phyloP scores from a whole-genome alignment of 2,329 filamentous ascomycete genomes.

The Neonectria hederae region DNA sequence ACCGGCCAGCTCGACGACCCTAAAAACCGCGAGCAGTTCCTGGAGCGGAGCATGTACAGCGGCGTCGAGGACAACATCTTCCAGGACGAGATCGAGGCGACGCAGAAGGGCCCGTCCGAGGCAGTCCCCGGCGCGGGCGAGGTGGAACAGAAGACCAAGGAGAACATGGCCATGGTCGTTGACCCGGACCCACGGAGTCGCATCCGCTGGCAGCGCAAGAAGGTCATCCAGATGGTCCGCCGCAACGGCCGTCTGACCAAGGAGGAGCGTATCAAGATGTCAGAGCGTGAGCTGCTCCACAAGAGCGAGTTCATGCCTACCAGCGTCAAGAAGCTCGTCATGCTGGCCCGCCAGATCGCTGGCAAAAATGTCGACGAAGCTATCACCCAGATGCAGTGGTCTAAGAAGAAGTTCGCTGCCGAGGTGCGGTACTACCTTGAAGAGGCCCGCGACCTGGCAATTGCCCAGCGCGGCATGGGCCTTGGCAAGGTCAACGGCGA shows the following conservation, averaged over 20 bases:
- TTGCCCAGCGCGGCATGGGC: constrained; percentile 87
- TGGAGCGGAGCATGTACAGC: constrained; percentile 51
- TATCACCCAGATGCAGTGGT: constrained; percentile 93
- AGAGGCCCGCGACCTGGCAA: constrained; percentile 81
- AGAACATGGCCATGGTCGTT: constrained; percentile 69
- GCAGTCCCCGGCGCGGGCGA: constrained; percentile 42
- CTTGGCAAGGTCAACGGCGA: constrained; percentile 60
- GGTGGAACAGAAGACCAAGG: constrained; percentile 51
- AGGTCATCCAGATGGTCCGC: constrained; percentile 80
- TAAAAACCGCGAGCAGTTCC: constrained; percentile 53
- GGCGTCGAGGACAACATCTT: constrained; percentile 68
- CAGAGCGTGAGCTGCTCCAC: constrained; percentile 63
- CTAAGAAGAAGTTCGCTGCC: constrained; percentile 88
- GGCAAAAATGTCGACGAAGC: constrained; percentile 96
- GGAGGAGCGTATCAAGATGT: constrained; percentile 72
- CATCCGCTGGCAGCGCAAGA: constrained; percentile 81
- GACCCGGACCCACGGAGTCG: constrained; percentile 80
- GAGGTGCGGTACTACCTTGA: constrained; percentile 84
- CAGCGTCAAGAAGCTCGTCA: constrained; percentile 89
- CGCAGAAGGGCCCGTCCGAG: constrained; percentile 30
- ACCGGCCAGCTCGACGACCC: constrained; percentile 54
- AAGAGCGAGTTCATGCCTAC: constrained; percentile 82
- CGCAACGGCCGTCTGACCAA: constrained; percentile 64
- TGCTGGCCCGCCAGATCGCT: constrained; percentile 85
- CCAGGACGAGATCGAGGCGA: constrained; percentile 64